Percentiles rank a stretch among this genome's conserved stretches.
These are phyloP conservation scores for Austroboletus niveus DNA, from an alignment of 1,284 basidiomycete species.

Conservation along the genomic window DNA sequence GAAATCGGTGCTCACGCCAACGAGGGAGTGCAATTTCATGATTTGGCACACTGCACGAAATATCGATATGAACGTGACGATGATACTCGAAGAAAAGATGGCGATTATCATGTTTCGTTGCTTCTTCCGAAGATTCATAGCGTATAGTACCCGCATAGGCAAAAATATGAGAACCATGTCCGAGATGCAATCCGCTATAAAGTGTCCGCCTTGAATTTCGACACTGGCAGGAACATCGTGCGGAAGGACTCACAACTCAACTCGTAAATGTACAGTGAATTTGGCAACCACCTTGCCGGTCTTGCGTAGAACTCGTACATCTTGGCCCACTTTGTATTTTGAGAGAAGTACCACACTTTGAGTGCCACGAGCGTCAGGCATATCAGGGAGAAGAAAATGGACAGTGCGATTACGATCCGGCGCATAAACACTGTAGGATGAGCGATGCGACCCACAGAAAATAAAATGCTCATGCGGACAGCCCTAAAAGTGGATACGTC, in stretches of 20 bases:
- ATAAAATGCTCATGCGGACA: conserved; percentile 24
- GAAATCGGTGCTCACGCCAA: conserved; percentile 12
- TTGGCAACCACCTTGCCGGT: too few species aligned
- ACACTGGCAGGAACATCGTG: too few species aligned
- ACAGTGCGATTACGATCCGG: conserved; percentile 4
- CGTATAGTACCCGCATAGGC: conserved; percentile 13
- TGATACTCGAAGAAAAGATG: conserved; percentile 17
- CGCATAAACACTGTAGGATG: conserved; percentile 7
- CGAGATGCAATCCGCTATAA: too few species aligned
- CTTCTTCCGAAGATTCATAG: conserved; percentile 15
- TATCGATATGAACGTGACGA: conserved; percentile 17
- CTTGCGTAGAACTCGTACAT: too few species aligned
- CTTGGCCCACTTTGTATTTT: too few species aligned
- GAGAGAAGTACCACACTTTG: too few species aligned
- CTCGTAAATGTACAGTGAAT: too few species aligned
- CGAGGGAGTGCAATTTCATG: background rate
- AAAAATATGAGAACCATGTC: background rate
- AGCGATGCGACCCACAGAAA: conserved; percentile 23
- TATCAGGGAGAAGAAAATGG: too few species aligned
- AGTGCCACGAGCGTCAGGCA: too few species aligned
- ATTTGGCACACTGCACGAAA: conserved; percentile 22
- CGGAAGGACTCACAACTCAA: too few species aligned
- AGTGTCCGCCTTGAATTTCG: too few species aligned
- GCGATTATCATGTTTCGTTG: conserved; percentile 19
- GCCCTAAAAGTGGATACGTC: conserved; percentile 11